Base-by-base conservation (phyloP, 257 asterid genomes). In the Fraxinus pennsylvanica region DNA sequence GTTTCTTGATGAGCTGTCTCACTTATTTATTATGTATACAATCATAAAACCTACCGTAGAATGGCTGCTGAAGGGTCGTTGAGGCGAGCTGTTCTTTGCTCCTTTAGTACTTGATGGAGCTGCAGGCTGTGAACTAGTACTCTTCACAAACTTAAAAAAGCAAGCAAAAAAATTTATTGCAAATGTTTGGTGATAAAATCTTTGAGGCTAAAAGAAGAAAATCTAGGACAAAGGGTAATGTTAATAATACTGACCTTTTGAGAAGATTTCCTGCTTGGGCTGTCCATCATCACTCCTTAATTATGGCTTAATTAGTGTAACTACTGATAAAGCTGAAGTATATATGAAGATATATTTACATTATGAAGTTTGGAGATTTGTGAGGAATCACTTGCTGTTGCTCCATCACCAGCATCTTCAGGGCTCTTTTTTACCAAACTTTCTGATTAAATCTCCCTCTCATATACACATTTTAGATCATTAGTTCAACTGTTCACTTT, bases 391-490 rank as follows among this genome's bases (percentile, higher is more conserved):
- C 74, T 82, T 80, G 80, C 66, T 84, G 93, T 89, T 87, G 90
- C 85, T 82, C 88, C 35, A 87, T 87, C 91, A 82, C 78, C 78
- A 79, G 41, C 83, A 45, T 57, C 78, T 52, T 81, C n/a, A 72
- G 35, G 27, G 82, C 83, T 80, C 75, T 76, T 43, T 57, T 75
- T 71, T 79, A 87, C 93, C 93, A 85, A 89, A 89, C 88, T 35
- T 84, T 85, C 89, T 76, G 93, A 84, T 87, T 73, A 78, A 77
- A 82, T 65, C 69, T 89, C 91, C 84, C 87, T 87, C 88, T 87
- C 91, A 86, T 69, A 1, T 41, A 10, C 45, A 17, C 63, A 10
- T 9, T 6, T 19, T n/a, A 39, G 68, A 68, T 80, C 4, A 22
- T 65, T 74, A 45, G 57, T 73, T n/a, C 78, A 81, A 21, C 68